These are phyloP conservation scores for Floccularia luteovirens DNA, from an alignment of 768 basidiomycete genomes.

Conservation along the genomic window DNA sequence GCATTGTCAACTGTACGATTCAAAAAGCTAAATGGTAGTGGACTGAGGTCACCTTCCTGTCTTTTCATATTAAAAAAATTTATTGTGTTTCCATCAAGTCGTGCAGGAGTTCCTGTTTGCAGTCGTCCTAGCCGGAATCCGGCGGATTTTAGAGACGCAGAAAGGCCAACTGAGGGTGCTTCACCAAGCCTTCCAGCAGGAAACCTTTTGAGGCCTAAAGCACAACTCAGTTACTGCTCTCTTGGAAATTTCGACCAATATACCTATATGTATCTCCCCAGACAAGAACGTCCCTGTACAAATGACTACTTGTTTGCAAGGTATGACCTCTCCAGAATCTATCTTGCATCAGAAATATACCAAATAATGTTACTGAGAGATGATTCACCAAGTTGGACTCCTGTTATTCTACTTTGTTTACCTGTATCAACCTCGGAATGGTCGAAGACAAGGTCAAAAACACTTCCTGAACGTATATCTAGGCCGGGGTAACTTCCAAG, in stretches of 20 bases:
- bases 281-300: slow-evolving; percentile 91
- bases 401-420: slow-evolving; percentile 47
- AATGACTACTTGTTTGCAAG: slow-evolving; percentile 76
- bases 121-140: slow-evolving; percentile 80
- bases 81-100: slow-evolving; percentile 65
- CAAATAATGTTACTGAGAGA: not conserved
- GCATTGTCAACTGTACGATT: slow-evolving; percentile 63
- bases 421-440: slow-evolving; percentile 24
- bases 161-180: slow-evolving; percentile 65
- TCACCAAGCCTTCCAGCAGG: slow-evolving; percentile 77
- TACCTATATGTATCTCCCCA: slow-evolving; percentile 88
- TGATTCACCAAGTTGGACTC: slow-evolving; percentile 58
- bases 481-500: slow-evolving; percentile 63
- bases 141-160: slow-evolving; percentile 62
- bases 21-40: slow-evolving; percentile 73
- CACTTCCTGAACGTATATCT: slow-evolving; percentile 62
- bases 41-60: slow-evolving; percentile 62
- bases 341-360: slow-evolving; percentile 1
- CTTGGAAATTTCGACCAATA: slow-evolving; percentile 2
- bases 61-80: slow-evolving; percentile 51
- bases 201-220: slow-evolving; percentile 56
- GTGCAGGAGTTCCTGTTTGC: slow-evolving; percentile 83
- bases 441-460: slow-evolving; percentile 72
- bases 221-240: not conserved
- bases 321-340: slow-evolving; percentile 72